Evolutionary conservation across 441 rosid genomes (phyloP).

Genomic region (Flueggea neowawraea): DNA sequence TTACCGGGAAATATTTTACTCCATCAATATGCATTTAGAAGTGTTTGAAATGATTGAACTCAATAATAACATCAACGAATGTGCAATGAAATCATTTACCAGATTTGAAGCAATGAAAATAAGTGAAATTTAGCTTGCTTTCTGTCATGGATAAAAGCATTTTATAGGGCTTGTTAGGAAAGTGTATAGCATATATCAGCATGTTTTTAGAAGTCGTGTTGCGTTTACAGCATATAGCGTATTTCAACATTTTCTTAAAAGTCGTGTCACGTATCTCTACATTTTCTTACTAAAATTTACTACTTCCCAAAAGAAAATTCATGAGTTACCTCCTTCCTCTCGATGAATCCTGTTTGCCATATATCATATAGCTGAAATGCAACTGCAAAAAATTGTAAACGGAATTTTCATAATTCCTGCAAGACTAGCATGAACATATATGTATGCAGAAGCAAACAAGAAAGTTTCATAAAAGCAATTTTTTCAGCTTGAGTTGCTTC

Average conservation of each 20-base stretch:
- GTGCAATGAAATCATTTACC: no score
- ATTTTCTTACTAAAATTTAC: neutral
- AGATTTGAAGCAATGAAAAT: neutral
- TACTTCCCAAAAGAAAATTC: no score
- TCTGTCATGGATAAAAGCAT: no score
- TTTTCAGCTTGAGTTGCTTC: conserved; percentile 54
- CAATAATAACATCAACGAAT: no score
- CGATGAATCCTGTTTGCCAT: conserved; percentile 45
- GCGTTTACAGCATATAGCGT: no score
- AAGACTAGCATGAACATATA: no score
- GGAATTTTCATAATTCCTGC: neutral
- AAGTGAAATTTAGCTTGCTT: neutral
- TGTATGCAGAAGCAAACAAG: conserved; percentile 1
- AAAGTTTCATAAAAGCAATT: conserved; percentile 39
- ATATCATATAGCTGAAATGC: conserved; percentile 36
- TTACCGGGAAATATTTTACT: neutral
- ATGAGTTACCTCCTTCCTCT: conserved; percentile 33
- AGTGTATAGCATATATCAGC: no score
- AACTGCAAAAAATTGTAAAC: conserved; percentile 26
- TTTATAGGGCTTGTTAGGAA: no score
- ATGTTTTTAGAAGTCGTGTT: no score
- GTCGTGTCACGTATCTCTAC: no score
- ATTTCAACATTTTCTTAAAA: no score
- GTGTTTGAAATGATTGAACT: no score
- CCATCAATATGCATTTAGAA: neutral